These are phyloP conservation scores for Phytophthora palmivora DNA, from an alignment of 352 stramenopile genomes.

Conservation along the genomic window DNA sequence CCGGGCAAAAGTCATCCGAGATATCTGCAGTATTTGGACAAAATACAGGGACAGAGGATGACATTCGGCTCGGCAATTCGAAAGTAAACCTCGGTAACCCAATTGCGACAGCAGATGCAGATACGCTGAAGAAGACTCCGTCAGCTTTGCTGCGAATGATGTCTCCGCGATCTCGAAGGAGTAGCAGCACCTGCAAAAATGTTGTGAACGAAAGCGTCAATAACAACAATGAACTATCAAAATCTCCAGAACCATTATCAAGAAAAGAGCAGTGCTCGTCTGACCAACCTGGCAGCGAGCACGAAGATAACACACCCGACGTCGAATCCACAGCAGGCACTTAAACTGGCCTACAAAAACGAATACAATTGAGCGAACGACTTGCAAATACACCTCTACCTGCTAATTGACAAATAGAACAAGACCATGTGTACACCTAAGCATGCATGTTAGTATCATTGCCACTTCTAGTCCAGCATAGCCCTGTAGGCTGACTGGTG, in stretches of 20 bases:
- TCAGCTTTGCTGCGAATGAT: slow-evolving; percentile 14
- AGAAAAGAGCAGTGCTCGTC: slow-evolving; percentile 14
- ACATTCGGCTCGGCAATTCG: neutral
- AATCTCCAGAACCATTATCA: neutral
- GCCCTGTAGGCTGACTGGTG: slow-evolving; percentile 1
- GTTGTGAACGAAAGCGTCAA: slow-evolving; percentile 11
- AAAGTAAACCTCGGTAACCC: neutral
- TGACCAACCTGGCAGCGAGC: slow-evolving; percentile 20
- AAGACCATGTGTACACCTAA: slow-evolving; percentile 28
- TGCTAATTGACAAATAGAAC: slow-evolving; percentile 10
- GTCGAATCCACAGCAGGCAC: slow-evolving; percentile 5
- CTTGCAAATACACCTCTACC: neutral
- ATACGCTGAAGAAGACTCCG: slow-evolving; percentile 37
- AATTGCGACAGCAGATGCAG: slow-evolving; percentile 16
- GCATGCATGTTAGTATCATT: slow-evolving; percentile 31
- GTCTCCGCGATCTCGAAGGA: slow-evolving; percentile 29
- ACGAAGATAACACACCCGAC: slow-evolving; percentile 9
- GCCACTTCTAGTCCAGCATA: slow-evolving; percentile 35
- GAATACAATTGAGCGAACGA: neutral
- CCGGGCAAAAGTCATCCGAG: slow-evolving; percentile 18
- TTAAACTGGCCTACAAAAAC: slow-evolving; percentile 1
- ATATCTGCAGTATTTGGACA: slow-evolving; percentile 7
- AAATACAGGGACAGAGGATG: slow-evolving; percentile 17
- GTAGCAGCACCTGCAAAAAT: slow-evolving; percentile 17
- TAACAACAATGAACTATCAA: slow-evolving; percentile 26